Evolutionary conservation across 148 eudicot species (phyloP).

Genomic region (Rhododendron henanense): DNA sequence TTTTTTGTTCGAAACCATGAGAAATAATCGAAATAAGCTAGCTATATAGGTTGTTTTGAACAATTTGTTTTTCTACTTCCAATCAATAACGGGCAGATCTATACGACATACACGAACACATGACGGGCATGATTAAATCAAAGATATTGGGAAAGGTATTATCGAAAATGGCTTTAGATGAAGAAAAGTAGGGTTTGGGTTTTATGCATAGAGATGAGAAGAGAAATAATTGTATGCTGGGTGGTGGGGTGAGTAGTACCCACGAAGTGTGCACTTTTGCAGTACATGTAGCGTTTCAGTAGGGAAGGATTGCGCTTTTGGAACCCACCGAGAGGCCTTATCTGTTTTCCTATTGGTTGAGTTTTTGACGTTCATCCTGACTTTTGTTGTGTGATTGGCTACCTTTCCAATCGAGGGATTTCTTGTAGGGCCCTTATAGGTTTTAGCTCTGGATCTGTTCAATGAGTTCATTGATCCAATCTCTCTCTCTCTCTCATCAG

Average conservation of each 20-base stretch:
- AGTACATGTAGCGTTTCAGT: slow-evolving; percentile 14
- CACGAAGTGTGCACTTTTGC: slow-evolving; percentile 44
- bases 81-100: neutral
- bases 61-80: neutral
- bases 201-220: neutral
- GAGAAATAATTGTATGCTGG: neutral
- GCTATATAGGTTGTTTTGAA: neutral
- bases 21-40: neutral
- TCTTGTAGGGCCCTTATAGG: slow-evolving; percentile 31
- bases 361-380: slow-evolving; percentile 40
- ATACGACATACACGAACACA: neutral
- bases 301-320: slow-evolving; percentile 22
- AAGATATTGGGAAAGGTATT: neutral
- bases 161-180: neutral
- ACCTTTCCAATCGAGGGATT: slow-evolving; percentile 38
- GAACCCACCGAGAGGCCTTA: slow-evolving; percentile 42
- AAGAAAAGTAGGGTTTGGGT: neutral
- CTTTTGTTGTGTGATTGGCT: slow-evolving; percentile 46
- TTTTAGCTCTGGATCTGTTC: slow-evolving; percentile 21
- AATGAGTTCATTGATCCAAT: neutral
- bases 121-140: neutral
- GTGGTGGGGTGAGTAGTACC: neutral
- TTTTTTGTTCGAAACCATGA: slow-evolving; percentile 33
- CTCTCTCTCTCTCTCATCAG: neutral
- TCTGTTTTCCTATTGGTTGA: slow-evolving; percentile 66